Evolutionary conservation across 2,329 filamentous ascomycete species (phyloP).

Genomic region (Lasiodiplodia sp.): DNA sequence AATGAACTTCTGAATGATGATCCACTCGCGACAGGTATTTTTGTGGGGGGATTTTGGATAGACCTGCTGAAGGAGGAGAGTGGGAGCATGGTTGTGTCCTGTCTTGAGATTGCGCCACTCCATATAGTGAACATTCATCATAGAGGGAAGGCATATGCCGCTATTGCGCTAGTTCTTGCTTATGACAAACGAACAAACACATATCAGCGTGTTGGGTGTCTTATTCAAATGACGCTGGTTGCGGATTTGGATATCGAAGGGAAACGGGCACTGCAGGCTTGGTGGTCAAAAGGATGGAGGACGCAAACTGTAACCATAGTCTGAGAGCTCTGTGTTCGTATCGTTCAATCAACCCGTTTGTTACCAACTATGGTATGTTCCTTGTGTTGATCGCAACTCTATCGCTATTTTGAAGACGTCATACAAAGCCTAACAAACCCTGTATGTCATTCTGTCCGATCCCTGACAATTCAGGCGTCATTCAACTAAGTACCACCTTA

Average conservation of each 20-base stretch:
- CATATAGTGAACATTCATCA: no score
- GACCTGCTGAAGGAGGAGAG: background rate
- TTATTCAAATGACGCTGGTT: rapidly evolving
- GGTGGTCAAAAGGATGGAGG: background rate
- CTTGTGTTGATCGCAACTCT: no score
- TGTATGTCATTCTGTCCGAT: no score
- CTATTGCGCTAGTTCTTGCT: background rate
- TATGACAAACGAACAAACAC: background rate
- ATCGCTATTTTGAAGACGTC: no score
- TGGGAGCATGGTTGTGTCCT: background rate
- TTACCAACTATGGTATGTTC: no score
- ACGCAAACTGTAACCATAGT: background rate
- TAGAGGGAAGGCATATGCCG: background rate
- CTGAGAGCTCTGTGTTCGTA: background rate
- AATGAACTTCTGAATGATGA: background rate
- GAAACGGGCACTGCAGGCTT: background rate
- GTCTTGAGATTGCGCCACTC: background rate
- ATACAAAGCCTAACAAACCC: no score
- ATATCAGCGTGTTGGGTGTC: background rate
- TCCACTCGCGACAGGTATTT: background rate
- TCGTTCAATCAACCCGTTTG: no score
- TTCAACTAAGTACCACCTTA: no score
- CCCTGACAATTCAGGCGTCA: no score
- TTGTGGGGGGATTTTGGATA: rapidly evolving
- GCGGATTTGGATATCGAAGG: background rate